Conservation (phyloP, 2,329 filamentous ascomycete genomes). For the Botrytis pseudocinerea region DNA sequence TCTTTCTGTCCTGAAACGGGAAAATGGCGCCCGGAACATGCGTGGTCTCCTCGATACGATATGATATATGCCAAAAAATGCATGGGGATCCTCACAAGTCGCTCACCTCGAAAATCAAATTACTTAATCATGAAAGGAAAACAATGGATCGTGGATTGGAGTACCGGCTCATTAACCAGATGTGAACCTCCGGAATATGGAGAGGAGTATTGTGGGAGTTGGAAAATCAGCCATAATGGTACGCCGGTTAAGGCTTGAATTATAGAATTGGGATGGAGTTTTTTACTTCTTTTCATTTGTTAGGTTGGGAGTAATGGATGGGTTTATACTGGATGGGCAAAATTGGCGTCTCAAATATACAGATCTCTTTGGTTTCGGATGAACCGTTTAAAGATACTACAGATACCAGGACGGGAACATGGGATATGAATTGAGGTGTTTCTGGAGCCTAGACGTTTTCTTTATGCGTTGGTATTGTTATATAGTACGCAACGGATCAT, state of each 20-base stretch:
- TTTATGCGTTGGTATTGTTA: neutral
- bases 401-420: constrained; percentile 11
- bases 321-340: neutral
- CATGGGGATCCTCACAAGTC: constrained; percentile 58
- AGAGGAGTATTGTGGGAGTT: constrained; percentile 39
- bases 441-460: neutral
- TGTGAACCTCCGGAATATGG: constrained; percentile 57
- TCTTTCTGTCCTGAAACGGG: constrained; percentile 39
- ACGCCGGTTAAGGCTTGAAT: constrained; percentile 3
- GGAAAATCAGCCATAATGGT: constrained; percentile 16
- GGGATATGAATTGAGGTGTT: constrained; percentile 14
- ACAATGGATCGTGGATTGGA: constrained; percentile 61
- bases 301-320: neutral
- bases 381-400: neutral
- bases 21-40: constrained; percentile 59
- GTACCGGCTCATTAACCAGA: constrained; percentile 54
- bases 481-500: neutral
- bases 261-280: constrained; percentile 11
- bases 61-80: constrained; percentile 61
- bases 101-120: constrained; percentile 58
- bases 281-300: neutral
- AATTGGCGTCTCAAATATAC: constrained; percentile 3
- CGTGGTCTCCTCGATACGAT: constrained; percentile 57
- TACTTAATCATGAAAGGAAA: constrained; percentile 58
- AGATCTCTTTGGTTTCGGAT: neutral